Evolutionary conservation across 192 early-diverging fungal genomes (phyloP), one percentile per base, ranked within the genome.

Genomic region (Entomortierella beljakovae): DNA sequence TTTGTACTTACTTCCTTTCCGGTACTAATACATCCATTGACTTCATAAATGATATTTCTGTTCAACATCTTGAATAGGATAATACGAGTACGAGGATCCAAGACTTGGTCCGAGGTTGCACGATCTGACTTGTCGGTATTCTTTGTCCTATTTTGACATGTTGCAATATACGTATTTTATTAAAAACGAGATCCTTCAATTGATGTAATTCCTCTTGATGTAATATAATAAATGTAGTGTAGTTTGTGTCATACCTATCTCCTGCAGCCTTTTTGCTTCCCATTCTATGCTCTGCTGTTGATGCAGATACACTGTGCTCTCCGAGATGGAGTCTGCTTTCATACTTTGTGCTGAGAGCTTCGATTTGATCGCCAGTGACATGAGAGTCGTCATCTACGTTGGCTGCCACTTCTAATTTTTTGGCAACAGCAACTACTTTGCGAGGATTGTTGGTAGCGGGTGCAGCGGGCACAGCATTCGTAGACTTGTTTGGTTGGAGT

Each of bases 21-120:
- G 0, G 98, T 99, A 76, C 93, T 95, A 51, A 99, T 91, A 82
- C 98, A 99, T 1, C 98, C 98, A 73, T 99, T 96, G 64, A 99
- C 91, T 68, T 96, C 95, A 71, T 94, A 91, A 61, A 99, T 93
- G 6, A 95, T 80, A 55, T 93, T 92, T 48, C 90, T 84, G 83
- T 97, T 98, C 61, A 99, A 82, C 82, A 99, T 84, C 79, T 98
- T 98, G 85, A 98, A 97, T 25, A 99, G 83, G 62, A 99, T 97
- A 32, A 98, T 98, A 55, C 96, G 93, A 8, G 98, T 99, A 23
- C 97, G 93, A n/a, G 96, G 95, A 81, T 99, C 98, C 18, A 99
- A 84, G 6, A 99, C 98, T 75, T 98, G 97, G 80, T 99, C 98
- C 3, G 94, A 92, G 0, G 98, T 99, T 0, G 98, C 98, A 16